Evolutionary conservation across 2,329 filamentous ascomycete species (phyloP).

Genomic region (Neofusicoccum sp.): DNA sequence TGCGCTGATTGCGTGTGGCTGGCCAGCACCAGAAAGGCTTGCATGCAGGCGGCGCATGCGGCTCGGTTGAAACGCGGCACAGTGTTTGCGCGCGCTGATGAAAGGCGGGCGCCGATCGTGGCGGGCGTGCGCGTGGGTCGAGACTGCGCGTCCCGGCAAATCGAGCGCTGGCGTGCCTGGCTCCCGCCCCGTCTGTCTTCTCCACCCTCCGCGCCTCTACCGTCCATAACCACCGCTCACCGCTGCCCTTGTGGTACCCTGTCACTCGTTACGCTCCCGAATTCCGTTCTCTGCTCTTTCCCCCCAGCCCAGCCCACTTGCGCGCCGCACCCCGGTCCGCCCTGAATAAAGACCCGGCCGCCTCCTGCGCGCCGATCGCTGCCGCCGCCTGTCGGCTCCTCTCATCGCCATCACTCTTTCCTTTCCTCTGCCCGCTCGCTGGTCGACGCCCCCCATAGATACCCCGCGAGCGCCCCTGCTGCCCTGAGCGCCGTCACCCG

Average conservation of each 20-base stretch:
- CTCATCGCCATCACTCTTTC: not conserved
- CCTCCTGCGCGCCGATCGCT: slow-evolving; percentile 9
- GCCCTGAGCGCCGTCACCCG: not conserved
- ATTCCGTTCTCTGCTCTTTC: slow-evolving; percentile 3
- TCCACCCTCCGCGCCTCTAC: slow-evolving; percentile 6
- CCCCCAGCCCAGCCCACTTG: not conserved
- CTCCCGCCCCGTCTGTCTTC: slow-evolving; percentile 11
- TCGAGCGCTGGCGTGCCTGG: slow-evolving; percentile 12
- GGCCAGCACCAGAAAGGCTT: not conserved
- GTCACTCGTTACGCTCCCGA: slow-evolving; percentile 15
- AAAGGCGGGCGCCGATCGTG: slow-evolving; percentile 15
- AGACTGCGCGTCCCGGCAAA: slow-evolving; percentile 14
- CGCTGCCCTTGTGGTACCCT: slow-evolving; percentile 12
- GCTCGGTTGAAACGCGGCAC: slow-evolving; percentile 14
- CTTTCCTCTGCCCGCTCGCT: not conserved
- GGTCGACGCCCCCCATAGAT: slow-evolving; percentile 13
- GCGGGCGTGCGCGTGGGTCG: slow-evolving; percentile 15
- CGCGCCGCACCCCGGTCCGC: not conserved
- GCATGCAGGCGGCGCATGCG: slow-evolving; percentile 11
- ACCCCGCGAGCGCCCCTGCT: not conserved
- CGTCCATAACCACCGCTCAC: slow-evolving; percentile 13
- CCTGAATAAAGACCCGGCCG: slow-evolving; percentile 12
- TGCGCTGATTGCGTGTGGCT: not conserved
- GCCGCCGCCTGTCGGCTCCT: slow-evolving; percentile 1
- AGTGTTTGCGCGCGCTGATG: slow-evolving; percentile 12